Evolutionary conservation across 331 rosid genomes (phyloP), one percentile per base, ranked within the genome.

Genomic region (Arachis monticola): DNA sequence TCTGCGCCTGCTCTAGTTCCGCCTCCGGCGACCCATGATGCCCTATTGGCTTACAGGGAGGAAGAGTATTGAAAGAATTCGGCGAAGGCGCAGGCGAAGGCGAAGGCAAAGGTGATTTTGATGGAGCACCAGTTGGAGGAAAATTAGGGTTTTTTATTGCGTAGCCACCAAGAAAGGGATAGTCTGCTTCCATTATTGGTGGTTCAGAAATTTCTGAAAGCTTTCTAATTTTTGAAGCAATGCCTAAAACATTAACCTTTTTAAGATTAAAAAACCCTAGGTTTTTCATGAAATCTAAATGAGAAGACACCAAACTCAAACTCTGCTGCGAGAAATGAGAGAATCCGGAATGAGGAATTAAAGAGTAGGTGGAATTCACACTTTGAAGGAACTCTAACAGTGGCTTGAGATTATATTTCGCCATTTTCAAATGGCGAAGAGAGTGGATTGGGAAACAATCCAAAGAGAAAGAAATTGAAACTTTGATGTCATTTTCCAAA

Each of bases 401-500:
- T 31, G 88, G 87, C 46, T 48, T 48, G 12, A 48, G 53, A 48
- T 77, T 77, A 35, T 35, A 35, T 35, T 35, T 35, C 9, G 80
- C 22, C 76, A 58, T 67, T 67, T 80, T 80, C 48, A 84, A 70
- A 79, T 84, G 48, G 6, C 47, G 55, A 75, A 69, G 72, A 48
- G 58, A 12, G 53, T 51, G 57, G 22, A 51, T 14, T 80, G 78
- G 62, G n/a, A 9, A 48, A 51, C 95, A 87, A 55, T 76, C 12
- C n/a, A 83, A 71, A 44, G 80, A 67, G 60, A 91, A 80, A 53
- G 86, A 75, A 76, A 83, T 74, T 2, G 97, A 87, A 79, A 93
- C 83, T 76, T 86, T 87, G 44, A 91, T 89, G 3, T 86, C 86
- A 35, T 84, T 78, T 81, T 91, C 92, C 80, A 93, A 88, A 74